phyloP scores from a whole-genome alignment of 352 stramenopile genomes.

The Nothophytophthora sp. region DNA sequence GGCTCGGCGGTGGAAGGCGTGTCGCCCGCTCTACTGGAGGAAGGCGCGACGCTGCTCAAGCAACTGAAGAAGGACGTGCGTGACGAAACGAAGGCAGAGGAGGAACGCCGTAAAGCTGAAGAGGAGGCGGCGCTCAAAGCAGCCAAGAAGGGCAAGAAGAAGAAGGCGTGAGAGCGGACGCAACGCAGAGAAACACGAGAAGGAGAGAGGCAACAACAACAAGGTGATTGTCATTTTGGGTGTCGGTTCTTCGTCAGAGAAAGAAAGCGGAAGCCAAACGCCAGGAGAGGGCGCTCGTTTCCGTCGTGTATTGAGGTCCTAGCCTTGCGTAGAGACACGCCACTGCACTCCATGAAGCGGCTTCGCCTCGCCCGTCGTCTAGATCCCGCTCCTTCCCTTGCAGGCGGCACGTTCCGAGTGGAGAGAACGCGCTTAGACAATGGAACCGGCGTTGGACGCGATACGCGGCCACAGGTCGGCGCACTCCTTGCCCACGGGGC shows the following conservation, averaged over 20 bases:
- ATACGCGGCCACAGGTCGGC: slow-evolving; percentile 99
- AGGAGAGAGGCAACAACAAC: slow-evolving; percentile 27
- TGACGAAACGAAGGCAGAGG: slow-evolving; percentile 75
- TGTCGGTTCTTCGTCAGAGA: slow-evolving; percentile 20
- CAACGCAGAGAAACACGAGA: slow-evolving; percentile 4
- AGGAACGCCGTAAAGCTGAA: slow-evolving; percentile 69
- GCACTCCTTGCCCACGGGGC: slow-evolving; percentile 99
- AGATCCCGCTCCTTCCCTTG: too few species aligned
- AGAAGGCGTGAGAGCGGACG: slow-evolving; percentile 42
- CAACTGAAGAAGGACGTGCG: slow-evolving; percentile 85
- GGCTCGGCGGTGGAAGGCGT: slow-evolving; percentile 49
- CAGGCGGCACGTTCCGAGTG: too few species aligned
- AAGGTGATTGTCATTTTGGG: slow-evolving; percentile 34
- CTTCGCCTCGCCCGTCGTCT: too few species aligned
- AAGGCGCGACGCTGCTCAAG: slow-evolving; percentile 56
- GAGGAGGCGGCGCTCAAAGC: slow-evolving; percentile 76
- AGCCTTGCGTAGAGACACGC: too few species aligned
- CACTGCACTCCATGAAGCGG: too few species aligned
- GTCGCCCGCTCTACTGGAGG: slow-evolving; percentile 56
- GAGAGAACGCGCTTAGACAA: slow-evolving; percentile 96
- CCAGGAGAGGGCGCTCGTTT: too few species aligned
- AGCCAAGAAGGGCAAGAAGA: slow-evolving; percentile 83
- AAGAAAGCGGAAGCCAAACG: slow-evolving; percentile 4
- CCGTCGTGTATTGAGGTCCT: slow-evolving; percentile 2
- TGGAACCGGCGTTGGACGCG: slow-evolving; percentile 98